Conservation (phyloP, 768 basidiomycete species). For the Xerocomellus intermedius region DNA sequence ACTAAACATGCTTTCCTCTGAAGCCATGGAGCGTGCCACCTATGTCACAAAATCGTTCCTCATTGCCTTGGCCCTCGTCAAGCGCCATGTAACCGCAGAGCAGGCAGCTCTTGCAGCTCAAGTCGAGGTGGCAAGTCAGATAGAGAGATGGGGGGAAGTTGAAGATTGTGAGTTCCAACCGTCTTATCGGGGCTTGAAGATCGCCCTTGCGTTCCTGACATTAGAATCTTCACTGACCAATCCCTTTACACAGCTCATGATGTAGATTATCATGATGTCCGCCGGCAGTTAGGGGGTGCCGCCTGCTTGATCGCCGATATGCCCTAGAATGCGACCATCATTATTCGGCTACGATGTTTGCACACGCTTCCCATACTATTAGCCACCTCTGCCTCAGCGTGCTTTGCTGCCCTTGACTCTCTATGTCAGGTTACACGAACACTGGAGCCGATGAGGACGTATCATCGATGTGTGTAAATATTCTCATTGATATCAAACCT, state of each 20-base stretch:
- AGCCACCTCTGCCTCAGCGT: not conserved
- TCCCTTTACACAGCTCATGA: slow-evolving; percentile 75
- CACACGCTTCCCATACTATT: slow-evolving; percentile 2
- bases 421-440: slow-evolving; percentile 10
- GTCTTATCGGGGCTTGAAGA: slow-evolving; percentile 5
- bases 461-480: slow-evolving; percentile 18
- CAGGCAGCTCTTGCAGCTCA: slow-evolving; percentile 81
- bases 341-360: slow-evolving; percentile 7
- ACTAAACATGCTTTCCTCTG: not conserved
- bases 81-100: slow-evolving; percentile 73
- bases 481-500: slow-evolving; percentile 17
- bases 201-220: not conserved
- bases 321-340: slow-evolving; percentile 16
- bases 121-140: slow-evolving; percentile 95
- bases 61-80: slow-evolving; percentile 81
- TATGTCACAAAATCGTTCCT: slow-evolving; percentile 90
- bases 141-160: slow-evolving; percentile 98
- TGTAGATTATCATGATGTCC: slow-evolving; percentile 93
- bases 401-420: slow-evolving; percentile 6
- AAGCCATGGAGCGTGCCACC: slow-evolving; percentile 90
- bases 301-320: slow-evolving; percentile 54
- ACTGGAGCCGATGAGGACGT: slow-evolving; percentile 11
- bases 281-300: slow-evolving; percentile 81
- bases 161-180: slow-evolving; percentile 81
- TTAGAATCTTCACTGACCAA: slow-evolving; percentile 12